Conservation (phyloP, 2,329 filamentous ascomycete genomes). For the Tolypocladium tropicale region DNA sequence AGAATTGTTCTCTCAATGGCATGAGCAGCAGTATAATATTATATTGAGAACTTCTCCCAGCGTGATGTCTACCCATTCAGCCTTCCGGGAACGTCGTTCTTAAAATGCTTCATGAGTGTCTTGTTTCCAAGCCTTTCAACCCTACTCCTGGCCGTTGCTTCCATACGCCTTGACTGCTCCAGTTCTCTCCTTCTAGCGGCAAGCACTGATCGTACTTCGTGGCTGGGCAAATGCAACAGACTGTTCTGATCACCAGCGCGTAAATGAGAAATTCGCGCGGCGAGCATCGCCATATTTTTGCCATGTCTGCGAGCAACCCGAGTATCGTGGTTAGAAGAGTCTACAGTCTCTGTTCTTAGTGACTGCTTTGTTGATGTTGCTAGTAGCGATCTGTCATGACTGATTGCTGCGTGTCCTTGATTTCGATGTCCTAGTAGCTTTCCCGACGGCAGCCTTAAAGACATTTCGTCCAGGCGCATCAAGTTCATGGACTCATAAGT, state of each 20-base stretch:
- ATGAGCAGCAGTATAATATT: too few relatives aligned
- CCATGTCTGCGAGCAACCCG: not conserved
- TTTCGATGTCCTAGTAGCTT: slow-evolving; percentile 19
- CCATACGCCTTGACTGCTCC: slow-evolving; percentile 5
- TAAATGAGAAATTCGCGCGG: slow-evolving; percentile 6
- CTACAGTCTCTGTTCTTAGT: not conserved
- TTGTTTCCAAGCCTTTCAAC: slow-evolving; percentile 7
- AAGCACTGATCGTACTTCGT: slow-evolving; percentile 10
- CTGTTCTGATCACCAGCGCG: slow-evolving; percentile 6
- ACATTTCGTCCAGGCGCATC: not conserved
- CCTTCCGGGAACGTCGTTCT: not conserved
- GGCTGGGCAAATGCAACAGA: slow-evolving; percentile 7
- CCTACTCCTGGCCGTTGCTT: slow-evolving; percentile 6
- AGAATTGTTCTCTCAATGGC: too few relatives aligned
- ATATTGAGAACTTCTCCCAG: too few relatives aligned
- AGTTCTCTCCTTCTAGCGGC: slow-evolving; percentile 5
- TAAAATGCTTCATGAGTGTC: slow-evolving; percentile 8
- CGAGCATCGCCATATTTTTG: not conserved
- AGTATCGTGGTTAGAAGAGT: not conserved
- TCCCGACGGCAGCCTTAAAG: slow-evolving; percentile 21
- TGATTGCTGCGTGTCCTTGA: not conserved
- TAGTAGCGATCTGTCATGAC: not conserved
- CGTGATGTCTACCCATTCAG: not conserved
- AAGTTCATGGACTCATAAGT: not conserved
- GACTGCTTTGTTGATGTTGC: not conserved